phyloP scores from a whole-genome alignment of 148 eudicot genomes.

The Rhododendron williamsianum region DNA sequence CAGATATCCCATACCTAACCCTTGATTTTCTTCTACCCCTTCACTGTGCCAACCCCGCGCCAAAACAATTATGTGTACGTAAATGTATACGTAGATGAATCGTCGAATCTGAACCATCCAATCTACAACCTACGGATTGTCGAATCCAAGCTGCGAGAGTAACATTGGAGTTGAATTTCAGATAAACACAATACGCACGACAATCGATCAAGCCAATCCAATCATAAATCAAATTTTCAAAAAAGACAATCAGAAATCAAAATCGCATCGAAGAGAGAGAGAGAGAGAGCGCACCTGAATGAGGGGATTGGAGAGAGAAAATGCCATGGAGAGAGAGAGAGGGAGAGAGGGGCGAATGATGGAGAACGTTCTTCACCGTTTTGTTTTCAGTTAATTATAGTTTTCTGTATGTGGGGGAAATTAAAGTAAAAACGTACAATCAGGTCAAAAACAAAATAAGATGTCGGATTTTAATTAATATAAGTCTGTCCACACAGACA shows the following conservation, averaged over 20 bases:
- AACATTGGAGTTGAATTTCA: neutral
- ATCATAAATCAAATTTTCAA: neutral
- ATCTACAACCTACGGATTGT: neutral
- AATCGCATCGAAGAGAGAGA: neutral
- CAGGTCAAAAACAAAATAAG: neutral
- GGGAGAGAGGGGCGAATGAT: neutral
- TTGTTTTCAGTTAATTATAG: neutral
- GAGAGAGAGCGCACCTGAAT: neutral
- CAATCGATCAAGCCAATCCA: neutral
- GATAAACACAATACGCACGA: neutral
- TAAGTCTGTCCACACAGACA: too few relatives aligned
- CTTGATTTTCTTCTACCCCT: slow-evolving; percentile 20
- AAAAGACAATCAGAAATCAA: neutral
- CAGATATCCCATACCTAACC: slow-evolving; percentile 71
- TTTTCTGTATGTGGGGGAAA: neutral
- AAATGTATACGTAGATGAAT: neutral
- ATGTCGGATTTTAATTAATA: neutral
- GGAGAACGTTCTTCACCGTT: neutral
- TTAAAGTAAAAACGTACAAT: too few relatives aligned
- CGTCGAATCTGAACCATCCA: neutral
- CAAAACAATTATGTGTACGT: slow-evolving; percentile 12
- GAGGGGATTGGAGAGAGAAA: neutral
- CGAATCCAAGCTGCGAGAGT: slow-evolving; percentile 29
- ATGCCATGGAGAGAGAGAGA: slow-evolving; percentile 6
- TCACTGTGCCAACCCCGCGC: slow-evolving; percentile 21